Conservation (phyloP, 2,329 filamentous ascomycete genomes). For the Paecilomyces fulvus region DNA sequence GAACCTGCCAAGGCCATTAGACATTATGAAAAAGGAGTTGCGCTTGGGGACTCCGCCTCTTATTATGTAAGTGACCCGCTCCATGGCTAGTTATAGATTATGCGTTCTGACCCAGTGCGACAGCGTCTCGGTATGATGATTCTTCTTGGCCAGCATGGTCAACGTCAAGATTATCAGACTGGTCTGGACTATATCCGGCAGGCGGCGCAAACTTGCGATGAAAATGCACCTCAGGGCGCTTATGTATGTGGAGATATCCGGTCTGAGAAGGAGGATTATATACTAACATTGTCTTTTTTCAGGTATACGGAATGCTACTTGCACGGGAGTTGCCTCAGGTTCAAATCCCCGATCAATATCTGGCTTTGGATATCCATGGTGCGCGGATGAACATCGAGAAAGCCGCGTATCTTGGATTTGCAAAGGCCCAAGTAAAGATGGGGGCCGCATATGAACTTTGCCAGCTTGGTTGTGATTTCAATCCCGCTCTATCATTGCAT, state of each 20-base stretch:
- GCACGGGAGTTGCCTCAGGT: constrained; percentile 89
- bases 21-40: constrained; percentile 78
- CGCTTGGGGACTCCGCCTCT: constrained; percentile 76
- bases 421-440: constrained; percentile 96
- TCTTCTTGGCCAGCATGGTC: constrained; percentile 84
- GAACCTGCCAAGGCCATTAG: constrained; percentile 83
- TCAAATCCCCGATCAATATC: constrained; percentile 60
- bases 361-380: constrained; percentile 62
- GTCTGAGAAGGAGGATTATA: constrained; percentile 3
- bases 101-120: constrained; percentile 14
- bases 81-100: constrained; percentile 1
- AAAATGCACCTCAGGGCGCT: constrained; percentile 92
- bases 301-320: constrained; percentile 86
- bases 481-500: constrained; percentile 82
- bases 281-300: not conserved
- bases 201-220: constrained; percentile 80
- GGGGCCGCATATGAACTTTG: constrained; percentile 91
- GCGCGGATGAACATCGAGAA: constrained; percentile 91
- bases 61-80: constrained; percentile 46
- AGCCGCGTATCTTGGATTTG: constrained; percentile 89
- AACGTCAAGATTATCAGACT: constrained; percentile 67
- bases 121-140: constrained; percentile 96
- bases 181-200: constrained; percentile 76
- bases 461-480: constrained; percentile 88
- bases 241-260: constrained; percentile 46